Evolutionary conservation across 1,139 yeast species (phyloP).

Genomic region (Scheffersomyces segobiensis): DNA sequence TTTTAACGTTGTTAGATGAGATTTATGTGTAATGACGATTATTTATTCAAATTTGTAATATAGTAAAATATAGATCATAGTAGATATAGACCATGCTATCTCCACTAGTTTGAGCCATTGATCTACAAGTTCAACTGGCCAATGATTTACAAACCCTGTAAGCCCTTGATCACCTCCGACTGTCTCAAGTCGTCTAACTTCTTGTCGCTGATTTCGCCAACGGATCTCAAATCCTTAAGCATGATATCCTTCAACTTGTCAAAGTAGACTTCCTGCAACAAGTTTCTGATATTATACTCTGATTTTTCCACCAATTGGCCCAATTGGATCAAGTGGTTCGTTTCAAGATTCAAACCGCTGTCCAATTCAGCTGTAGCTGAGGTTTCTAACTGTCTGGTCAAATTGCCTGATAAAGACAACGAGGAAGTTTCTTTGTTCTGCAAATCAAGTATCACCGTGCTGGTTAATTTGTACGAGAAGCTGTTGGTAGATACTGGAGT

Average conservation of each 20-base stretch:
- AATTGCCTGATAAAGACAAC: conserved; percentile 72
- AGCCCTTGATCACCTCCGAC: conserved; percentile 51
- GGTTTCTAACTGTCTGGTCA: conserved; percentile 77
- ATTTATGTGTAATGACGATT: not conserved
- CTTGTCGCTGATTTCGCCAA: conserved; percentile 41
- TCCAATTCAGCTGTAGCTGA: conserved; percentile 41
- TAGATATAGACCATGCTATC: not conserved
- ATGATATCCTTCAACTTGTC: conserved; percentile 90
- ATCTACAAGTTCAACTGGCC: not conserved
- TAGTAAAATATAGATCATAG: not conserved
- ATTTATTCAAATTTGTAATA: not conserved
- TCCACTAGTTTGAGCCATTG: not conserved
- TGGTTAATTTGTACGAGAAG: conserved; percentile 74
- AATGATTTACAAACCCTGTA: conserved; percentile 28
- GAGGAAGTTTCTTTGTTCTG: conserved; percentile 24
- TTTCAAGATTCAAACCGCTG: conserved; percentile 41
- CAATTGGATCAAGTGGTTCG: conserved; percentile 77
- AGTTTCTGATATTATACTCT: conserved; percentile 82
- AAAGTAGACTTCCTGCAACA: conserved; percentile 90
- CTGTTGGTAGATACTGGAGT: conserved; percentile 43
- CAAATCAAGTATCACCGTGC: conserved; percentile 83
- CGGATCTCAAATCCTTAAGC: conserved; percentile 63
- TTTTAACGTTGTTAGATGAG: not conserved
- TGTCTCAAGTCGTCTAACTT: conserved; percentile 46
- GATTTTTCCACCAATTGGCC: conserved; percentile 87